Evolutionary conservation across 129 eudicot genomes (phyloP).

Genomic region (Arctium minus): DNA sequence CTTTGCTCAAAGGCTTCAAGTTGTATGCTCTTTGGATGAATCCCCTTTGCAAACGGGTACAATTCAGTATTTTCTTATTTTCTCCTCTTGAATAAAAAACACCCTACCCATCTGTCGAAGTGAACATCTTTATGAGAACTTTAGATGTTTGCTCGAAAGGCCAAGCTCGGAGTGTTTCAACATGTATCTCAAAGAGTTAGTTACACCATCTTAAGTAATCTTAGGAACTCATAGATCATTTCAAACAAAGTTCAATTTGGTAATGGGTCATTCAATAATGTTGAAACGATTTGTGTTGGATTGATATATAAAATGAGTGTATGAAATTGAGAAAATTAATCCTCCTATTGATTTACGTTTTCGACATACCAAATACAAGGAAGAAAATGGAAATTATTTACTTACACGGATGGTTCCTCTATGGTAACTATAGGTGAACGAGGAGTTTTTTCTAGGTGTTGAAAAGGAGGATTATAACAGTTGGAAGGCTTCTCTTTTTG

Average conservation of each 20-base stretch:
- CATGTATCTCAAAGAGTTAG: too few species aligned
- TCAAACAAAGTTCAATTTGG: neutral
- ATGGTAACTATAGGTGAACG: too few species aligned
- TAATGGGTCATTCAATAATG: neutral
- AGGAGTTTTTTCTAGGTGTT: neutral
- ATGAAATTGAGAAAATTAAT: too few species aligned
- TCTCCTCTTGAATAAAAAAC: neutral
- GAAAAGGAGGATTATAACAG: neutral
- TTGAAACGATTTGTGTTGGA: neutral
- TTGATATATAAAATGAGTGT: too few species aligned
- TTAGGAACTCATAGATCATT: too few species aligned
- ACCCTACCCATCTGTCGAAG: too few species aligned
- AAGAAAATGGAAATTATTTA: neutral
- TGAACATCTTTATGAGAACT: neutral
- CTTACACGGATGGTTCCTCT: neutral
- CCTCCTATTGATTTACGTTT: neutral
- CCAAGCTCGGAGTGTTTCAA: too few species aligned
- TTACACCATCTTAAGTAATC: too few species aligned
- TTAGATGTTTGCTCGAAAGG: neutral
- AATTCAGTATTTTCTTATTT: neutral
- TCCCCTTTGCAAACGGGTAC: neutral
- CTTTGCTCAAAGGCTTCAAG: neutral
- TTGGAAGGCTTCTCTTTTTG: neutral
- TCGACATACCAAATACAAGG: neutral
- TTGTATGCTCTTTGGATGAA: neutral